Conservation (phyloP, 169 alveolate genomes). For the Sarcocystis neurona region DNA sequence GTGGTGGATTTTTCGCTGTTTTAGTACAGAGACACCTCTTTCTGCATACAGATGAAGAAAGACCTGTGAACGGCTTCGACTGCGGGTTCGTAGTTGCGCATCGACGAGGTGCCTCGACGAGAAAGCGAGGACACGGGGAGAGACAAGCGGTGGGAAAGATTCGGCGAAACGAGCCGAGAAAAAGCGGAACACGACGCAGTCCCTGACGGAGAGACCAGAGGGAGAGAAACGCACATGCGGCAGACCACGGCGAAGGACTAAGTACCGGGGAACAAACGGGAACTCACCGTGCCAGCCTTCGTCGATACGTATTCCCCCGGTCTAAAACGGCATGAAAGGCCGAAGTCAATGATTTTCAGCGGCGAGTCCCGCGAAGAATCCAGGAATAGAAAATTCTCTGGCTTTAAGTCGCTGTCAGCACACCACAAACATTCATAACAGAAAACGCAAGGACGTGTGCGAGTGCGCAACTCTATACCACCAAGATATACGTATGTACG, state of each 20-base stretch:
- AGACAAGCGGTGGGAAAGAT: too few relatives aligned
- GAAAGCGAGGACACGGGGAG: too few relatives aligned
- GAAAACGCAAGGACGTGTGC: neutral
- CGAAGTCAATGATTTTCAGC: conserved; percentile 88
- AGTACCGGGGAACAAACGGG: too few relatives aligned
- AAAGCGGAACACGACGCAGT: neutral
- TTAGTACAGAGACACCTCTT: too few relatives aligned
- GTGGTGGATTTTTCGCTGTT: too few relatives aligned
- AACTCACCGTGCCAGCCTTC: conserved; percentile 80
- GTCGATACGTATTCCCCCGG: conserved; percentile 73
- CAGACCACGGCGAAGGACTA: too few relatives aligned
- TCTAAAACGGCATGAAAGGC: conserved; percentile 82
- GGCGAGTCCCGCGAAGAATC: conserved; percentile 68
- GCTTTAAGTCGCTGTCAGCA: conserved; percentile 82
- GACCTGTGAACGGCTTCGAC: too few relatives aligned
- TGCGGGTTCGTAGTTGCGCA: too few relatives aligned
- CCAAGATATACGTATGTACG: neutral
- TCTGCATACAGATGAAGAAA: too few relatives aligned
- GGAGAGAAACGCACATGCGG: neutral
- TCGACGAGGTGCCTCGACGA: too few relatives aligned
- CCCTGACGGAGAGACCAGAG: neutral
- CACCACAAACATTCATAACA: neutral
- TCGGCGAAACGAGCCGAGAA: too few relatives aligned
- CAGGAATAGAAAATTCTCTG: conserved; percentile 84
- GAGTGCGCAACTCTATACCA: neutral